Conservation (phyloP, 768 basidiomycete species). For the Rhodosporidiobolus odoratus region DNA sequence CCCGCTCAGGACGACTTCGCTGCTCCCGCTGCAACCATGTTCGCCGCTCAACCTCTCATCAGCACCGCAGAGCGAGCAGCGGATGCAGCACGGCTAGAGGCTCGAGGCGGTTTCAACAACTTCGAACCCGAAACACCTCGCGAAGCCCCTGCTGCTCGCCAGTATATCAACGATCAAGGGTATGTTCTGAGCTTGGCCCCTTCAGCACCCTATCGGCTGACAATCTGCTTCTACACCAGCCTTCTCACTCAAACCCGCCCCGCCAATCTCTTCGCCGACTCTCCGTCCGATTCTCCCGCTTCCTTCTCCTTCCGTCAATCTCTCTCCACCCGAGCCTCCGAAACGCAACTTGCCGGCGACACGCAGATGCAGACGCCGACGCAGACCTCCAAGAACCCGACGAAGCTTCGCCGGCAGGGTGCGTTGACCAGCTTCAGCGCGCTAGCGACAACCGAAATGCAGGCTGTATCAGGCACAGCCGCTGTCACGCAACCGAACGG, state of each 20-base stretch:
- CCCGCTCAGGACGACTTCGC: conserved; percentile 7
- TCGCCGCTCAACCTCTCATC: conserved; percentile 19
- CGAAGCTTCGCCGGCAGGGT: not conserved
- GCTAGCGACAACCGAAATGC: conserved; percentile 4
- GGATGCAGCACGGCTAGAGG: conserved; percentile 29
- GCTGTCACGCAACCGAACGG: not conserved
- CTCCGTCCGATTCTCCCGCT: conserved; percentile 27
- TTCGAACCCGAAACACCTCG: conserved; percentile 26
- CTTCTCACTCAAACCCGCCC: conserved; percentile 37
- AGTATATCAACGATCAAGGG: conserved; percentile 39
- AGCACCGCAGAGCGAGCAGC: conserved; percentile 26
- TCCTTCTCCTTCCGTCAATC: conserved; percentile 9
- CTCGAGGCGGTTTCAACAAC: conserved; percentile 25
- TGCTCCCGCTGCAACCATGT: conserved; percentile 14
- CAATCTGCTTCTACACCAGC: not conserved
- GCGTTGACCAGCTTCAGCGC: conserved; percentile 7
- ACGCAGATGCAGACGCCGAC: conserved; percentile 32
- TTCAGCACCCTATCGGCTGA: not conserved
- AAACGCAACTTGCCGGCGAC: conserved; percentile 16
- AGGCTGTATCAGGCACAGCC: conserved; percentile 2
- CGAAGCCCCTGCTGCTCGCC: conserved; percentile 17
- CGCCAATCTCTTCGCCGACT: conserved; percentile 25
- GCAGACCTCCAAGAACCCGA: conserved; percentile 5
- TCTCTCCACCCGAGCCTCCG: conserved; percentile 19
- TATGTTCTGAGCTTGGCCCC: not conserved